Base-by-base conservation (phyloP, 352 stramenopile species). In the Globisporangium takayamanum region DNA sequence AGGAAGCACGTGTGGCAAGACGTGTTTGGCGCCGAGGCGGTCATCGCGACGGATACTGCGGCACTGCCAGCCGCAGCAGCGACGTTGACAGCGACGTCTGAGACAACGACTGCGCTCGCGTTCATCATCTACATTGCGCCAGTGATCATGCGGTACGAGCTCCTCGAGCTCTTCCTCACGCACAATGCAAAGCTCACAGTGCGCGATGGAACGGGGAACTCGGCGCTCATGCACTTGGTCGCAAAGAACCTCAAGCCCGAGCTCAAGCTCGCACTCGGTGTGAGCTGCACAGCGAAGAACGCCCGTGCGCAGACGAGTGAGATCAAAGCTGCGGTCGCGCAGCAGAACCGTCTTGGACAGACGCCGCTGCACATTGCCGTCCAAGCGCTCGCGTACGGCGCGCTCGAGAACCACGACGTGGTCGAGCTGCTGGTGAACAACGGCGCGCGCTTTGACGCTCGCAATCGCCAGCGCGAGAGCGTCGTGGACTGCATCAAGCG, bases 311-410 rank as follows among this genome's bases (percentile, higher is more conserved):
- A 50, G 10, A 33, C 69, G 1, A 26, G 41, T 0, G 75, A 81
- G 57, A 59, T 88, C 12, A 82, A 81, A 42, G 16, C 45, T 7
- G 75, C 77, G 5, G 53, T 92, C 14, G 54, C 42, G 0, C 66
- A 78, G 37, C 62, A 59, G 1, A 91, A 89, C 55, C 26, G 59
- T 4, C 36, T 50, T 10, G 78, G 80, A 0, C 64, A 84, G 50
- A 86, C 78, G 0, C 72, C 68, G 1, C 59, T 88, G 30, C 83
- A 91, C 52, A 62, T 87, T 28, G 78, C 74, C n/a, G 69, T 92
- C 7, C 72, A 84, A 39, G 76, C 83, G 15, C 62, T 79, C 8
- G 56, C 65, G 25, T 85, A 81, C 41, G 78, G 75, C 1, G 90
- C 83, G 0, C 88, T 80, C 62, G 83, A 92, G 55, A 92, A 89